Evolutionary conservation across 495 filamentous ascomycete genomes (phyloP).

Genomic region (Daldinia bambusicola): DNA sequence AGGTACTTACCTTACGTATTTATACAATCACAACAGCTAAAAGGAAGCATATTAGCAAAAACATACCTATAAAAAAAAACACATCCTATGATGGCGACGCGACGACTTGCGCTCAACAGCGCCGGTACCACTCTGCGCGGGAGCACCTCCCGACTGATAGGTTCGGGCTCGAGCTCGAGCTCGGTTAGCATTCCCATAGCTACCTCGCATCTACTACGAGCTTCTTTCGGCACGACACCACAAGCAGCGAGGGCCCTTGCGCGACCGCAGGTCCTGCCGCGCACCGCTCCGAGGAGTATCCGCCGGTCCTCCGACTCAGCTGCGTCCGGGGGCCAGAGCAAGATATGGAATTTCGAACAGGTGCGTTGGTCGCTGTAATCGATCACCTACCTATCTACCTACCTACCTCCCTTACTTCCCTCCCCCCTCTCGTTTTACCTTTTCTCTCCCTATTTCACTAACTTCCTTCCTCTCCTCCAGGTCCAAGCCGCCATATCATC

Average conservation of each 20-base stretch:
- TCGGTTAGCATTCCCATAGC: neutral
- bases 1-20: too few species aligned
- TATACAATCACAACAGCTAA: too few species aligned
- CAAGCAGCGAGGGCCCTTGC: neutral
- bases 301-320: constrained; percentile 42
- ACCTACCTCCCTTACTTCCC: constrained; percentile 41
- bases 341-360: constrained; percentile 60
- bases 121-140: constrained; percentile 21
- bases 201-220: neutral
- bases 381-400: constrained; percentile 41
- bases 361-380: too few species aligned
- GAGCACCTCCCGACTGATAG: neutral
- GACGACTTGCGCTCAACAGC: constrained; percentile 23
- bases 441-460: too few species aligned
- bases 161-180: neutral
- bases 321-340: constrained; percentile 43
- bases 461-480: too few species aligned
- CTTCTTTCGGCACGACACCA: constrained; percentile 17
- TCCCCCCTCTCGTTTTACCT: too few species aligned
- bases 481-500: constrained; percentile 23
- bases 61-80: too few species aligned
- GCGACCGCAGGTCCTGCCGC: constrained; percentile 10
- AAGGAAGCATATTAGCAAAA: too few species aligned
- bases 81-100: constrained; percentile 23
- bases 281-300: constrained; percentile 3